Percentiles rank a stretch among this genome's conserved stretches.
Conservation (phyloP, 1,139 yeast genomes). For the Taphrina communis region DNA sequence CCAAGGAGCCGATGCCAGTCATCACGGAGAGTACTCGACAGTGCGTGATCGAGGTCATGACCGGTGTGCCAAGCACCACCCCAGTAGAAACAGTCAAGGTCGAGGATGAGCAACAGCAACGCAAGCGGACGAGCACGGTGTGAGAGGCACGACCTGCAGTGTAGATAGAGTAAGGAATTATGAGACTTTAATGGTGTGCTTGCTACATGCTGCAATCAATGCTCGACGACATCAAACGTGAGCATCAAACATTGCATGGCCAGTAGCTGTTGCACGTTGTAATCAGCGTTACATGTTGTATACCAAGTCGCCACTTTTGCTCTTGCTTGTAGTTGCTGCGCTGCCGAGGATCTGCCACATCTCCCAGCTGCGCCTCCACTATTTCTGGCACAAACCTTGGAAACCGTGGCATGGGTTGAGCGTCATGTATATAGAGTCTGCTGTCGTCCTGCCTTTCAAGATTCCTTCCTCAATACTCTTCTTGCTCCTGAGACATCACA, state of each 20-base stretch:
- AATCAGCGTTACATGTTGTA: too few relatives aligned
- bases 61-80: neutral
- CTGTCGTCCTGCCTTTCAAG: neutral
- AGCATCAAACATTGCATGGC: too few relatives aligned
- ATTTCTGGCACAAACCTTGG: neutral
- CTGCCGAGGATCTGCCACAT: slow-evolving; percentile 1
- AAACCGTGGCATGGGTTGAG: neutral
- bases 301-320: too few relatives aligned
- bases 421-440: neutral
- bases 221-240: too few relatives aligned
- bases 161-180: too few relatives aligned
- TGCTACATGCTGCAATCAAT: too few relatives aligned
- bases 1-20: neutral
- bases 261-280: too few relatives aligned
- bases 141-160: too few relatives aligned
- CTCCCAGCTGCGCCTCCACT: slow-evolving; percentile 14
- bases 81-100: neutral
- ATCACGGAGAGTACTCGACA: slow-evolving; percentile 7
- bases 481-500: too few relatives aligned
- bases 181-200: too few relatives aligned
- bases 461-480: too few relatives aligned
- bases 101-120: neutral
- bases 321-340: too few relatives aligned
- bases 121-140: neutral
- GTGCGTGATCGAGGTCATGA: slow-evolving; percentile 10